Base-by-base conservation (phyloP, 257 asterid species). In the Gardenia jasminoides region DNA sequence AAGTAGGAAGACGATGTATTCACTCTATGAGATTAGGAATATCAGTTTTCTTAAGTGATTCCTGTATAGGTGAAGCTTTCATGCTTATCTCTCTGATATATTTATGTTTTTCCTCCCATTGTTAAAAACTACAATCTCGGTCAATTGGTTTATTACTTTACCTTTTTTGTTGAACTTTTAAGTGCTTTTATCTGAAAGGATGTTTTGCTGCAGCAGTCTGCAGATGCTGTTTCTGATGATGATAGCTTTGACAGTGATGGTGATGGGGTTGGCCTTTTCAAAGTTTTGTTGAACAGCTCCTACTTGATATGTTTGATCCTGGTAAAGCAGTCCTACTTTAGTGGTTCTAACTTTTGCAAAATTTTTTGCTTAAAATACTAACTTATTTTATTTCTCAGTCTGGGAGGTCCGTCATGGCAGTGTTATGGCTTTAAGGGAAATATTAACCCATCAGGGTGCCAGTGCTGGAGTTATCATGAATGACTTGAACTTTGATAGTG, bases 341-440 rank as follows among this genome's bases (percentile, higher is more conserved):
- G 71, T 77, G 28, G 76, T 72, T 79, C 67, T 70, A 69, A 74
- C 67, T 58, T 78, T 83, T 76, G 36, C 56, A 58, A 74, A 19
- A 15, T 62, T 62, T 78, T 61, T 79, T 72, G 58, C 69, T 70
- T 70, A 85, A 77, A 24, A 52, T 43, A 62, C 67, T 61, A 67
- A 61, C 70, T 80, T 65, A 43, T 82, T 77, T 87, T 43, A 81
- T 7, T 54, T 83, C 78, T 72, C 93, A 96, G 98, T 91, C 81
- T 96, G 99, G 99, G 99, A 96, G 89, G 86, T 96, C 82, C 99
- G 99, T 46, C 99, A 96, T 88, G 99, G 99, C 83, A 92, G 99
- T 84, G 87, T 96, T 78, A 96, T 96, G 99, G 99, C 99, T 80
- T 93, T 96, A 78, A 90, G 99, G 85, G 99, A 96, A 90, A 96